Evolutionary conservation across 139 green algal genomes (phyloP).

Genomic region (Pedinophyceae sp.): DNA sequence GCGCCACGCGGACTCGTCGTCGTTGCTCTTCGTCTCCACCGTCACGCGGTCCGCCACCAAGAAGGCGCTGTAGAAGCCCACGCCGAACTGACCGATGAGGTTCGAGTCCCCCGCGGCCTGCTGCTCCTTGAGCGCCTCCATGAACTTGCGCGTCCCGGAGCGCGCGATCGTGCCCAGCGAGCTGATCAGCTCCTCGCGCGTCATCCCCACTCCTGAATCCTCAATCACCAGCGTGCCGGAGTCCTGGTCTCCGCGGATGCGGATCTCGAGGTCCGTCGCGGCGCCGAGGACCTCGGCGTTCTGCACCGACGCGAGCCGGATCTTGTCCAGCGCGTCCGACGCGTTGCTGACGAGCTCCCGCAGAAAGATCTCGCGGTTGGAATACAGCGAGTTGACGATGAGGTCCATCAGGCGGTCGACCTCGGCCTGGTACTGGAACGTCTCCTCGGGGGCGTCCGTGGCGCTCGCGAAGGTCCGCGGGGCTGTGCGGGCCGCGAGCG

Average conservation of each 20-base stretch:
- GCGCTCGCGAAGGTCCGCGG: too few species aligned
- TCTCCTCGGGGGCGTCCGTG: conserved; percentile 14
- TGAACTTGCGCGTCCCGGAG: conserved; percentile 92
- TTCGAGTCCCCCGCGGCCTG: conserved; percentile 16
- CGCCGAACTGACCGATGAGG: conserved; percentile 74
- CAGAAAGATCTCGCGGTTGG: conserved; percentile 81
- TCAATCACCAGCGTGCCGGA: conserved; percentile 11
- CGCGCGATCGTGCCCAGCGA: conserved; percentile 92
- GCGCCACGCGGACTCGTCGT: conserved; percentile 55
- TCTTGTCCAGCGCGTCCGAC: conserved; percentile 91
- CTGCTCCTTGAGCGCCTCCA: conserved; percentile 77
- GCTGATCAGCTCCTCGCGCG: conserved; percentile 69
- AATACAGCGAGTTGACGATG: conserved; percentile 98
- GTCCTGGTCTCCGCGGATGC: conserved; percentile 34
- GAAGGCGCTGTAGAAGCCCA: conserved; percentile 98
- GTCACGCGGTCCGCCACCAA: conserved; percentile 48
- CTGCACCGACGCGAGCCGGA: conserved; percentile 56
- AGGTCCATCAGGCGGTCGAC: conserved; percentile 95
- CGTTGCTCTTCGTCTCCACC: conserved; percentile 8
- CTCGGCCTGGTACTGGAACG: conserved; percentile 37
- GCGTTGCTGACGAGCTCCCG: conserved; percentile 86
- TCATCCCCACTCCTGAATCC: conserved; percentile 92
- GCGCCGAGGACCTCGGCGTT: conserved; percentile 35
- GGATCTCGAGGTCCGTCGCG: conserved; percentile 69
- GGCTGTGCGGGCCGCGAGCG: too few species aligned